phyloP scores from a whole-genome alignment of 2,329 filamentous ascomycete species.

The Amphichorda felina region DNA sequence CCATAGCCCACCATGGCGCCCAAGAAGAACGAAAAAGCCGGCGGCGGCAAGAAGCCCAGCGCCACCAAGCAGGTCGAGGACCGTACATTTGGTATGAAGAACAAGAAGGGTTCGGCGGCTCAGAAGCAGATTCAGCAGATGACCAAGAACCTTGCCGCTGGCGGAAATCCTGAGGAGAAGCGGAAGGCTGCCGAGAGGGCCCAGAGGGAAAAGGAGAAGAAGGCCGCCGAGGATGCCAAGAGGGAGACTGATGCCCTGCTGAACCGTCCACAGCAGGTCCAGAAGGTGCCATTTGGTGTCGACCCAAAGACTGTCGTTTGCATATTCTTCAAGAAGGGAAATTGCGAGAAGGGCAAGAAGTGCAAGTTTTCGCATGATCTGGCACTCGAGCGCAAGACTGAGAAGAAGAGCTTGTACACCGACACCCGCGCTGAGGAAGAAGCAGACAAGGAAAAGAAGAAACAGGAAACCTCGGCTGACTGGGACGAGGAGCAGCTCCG shows the following conservation, averaged over 20 bases:
- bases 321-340: slow-evolving; percentile 93
- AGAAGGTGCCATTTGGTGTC: slow-evolving; percentile 95
- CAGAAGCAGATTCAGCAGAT: slow-evolving; percentile 87
- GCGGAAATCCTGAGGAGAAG: slow-evolving; percentile 81
- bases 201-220: slow-evolving; percentile 74
- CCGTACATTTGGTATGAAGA: slow-evolving; percentile 99
- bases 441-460: slow-evolving; percentile 57
- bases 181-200: slow-evolving; percentile 57
- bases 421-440: slow-evolving; percentile 63
- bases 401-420: slow-evolving; percentile 85
- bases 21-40: slow-evolving; percentile 34
- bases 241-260: slow-evolving; percentile 72
- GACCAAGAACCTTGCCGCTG: slow-evolving; percentile 57
- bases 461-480: slow-evolving; percentile 84
- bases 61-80: slow-evolving; percentile 65
- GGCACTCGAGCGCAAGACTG: slow-evolving; percentile 77
- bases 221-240: slow-evolving; percentile 74
- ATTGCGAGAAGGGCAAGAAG: slow-evolving; percentile 93
- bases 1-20: slow-evolving; percentile 50
- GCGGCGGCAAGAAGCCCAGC: slow-evolving; percentile 40
- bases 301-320: slow-evolving; percentile 97
- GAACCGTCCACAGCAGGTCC: slow-evolving; percentile 85
- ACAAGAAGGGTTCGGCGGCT: slow-evolving; percentile 89
- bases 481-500: slow-evolving; percentile 97
- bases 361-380: slow-evolving; percentile 97